A percentile compares a stretch with the other conserved stretches of the same genome.
These are phyloP conservation scores for Alternaria sp. DNA, from an alignment of 2,329 filamentous ascomycete genomes.

Conservation along the genomic window DNA sequence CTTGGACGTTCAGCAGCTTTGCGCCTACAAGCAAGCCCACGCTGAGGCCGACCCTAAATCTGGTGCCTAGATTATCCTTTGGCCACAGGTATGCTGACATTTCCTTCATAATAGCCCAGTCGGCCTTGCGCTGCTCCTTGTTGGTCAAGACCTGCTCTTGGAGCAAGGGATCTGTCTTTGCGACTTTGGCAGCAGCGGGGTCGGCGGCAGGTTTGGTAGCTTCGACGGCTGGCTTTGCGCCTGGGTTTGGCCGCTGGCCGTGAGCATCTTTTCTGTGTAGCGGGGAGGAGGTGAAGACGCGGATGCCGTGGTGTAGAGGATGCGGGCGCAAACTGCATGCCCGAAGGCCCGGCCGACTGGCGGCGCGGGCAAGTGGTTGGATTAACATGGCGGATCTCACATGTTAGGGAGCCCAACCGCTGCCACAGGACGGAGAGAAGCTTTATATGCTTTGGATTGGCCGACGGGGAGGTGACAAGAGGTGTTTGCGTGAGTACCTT, in stretches of 20 bases:
- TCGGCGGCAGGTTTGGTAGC: conserved; percentile 32
- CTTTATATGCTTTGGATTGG: conserved; percentile 3
- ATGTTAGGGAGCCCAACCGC: conserved; percentile 25
- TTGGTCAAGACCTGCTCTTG: conserved; percentile 71
- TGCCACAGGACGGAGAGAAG: neutral
- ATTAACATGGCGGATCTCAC: conserved; percentile 45
- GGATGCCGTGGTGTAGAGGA: conserved; percentile 34
- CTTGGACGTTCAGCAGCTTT: conserved; percentile 94
- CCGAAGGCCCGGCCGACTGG: conserved; percentile 39
- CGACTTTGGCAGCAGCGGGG: conserved; percentile 30
- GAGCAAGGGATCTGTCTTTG: conserved; percentile 59
- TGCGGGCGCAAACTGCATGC: conserved; percentile 28
- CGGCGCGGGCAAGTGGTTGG: conserved; percentile 47
- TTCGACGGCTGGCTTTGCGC: conserved; percentile 34
- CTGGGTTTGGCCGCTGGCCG: conserved; percentile 41
- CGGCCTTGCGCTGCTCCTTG: conserved; percentile 92
- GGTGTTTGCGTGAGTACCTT: conserved; percentile 9
- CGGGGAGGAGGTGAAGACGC: conserved; percentile 57
- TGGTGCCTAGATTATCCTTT: conserved; percentile 83
- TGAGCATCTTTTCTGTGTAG: conserved; percentile 56
- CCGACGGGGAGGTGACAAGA: neutral
- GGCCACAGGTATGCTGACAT: conserved; percentile 98
- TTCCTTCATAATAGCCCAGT: conserved; percentile 98
- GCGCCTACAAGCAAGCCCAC: conserved; percentile 84
- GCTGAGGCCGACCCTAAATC: conserved; percentile 85